Base-by-base conservation (phyloP, 371 early-diverging fungal species). In the Mortierella sp. region DNA sequence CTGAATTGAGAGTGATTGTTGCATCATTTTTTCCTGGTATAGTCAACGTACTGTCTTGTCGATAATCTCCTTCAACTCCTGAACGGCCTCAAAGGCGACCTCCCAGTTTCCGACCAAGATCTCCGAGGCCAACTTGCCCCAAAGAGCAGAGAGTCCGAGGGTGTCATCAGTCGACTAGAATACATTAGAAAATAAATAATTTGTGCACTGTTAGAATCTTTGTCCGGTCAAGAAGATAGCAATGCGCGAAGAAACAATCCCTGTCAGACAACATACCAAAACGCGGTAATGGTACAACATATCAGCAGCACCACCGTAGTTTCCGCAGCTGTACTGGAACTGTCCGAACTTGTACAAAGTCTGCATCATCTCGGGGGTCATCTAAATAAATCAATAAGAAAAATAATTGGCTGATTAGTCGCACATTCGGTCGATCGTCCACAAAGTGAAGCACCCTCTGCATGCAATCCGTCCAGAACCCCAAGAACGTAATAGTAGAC, bases 101-200 rank as follows among this genome's bases (percentile, higher is more conserved):
- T 96, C 96, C 97, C 97, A 97, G 92, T 97, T 96, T 80, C 94
- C 94, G 37, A 93, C 90, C 78, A 97, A 89, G 76, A 98, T 98
- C 77, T 98, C 98, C n/a, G 96, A 93, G 34, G 96, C 97, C 76
- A 98, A 91, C 87, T 97, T 98, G 71, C 98, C 98, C 98, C 98
- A 98, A 76, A 95, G 88, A 44, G 98, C 97, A 72, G 92, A 93
- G 63, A 95, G 87, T 78, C 93, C 93, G 45, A 90, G 89, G 74
- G 95, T 94, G 65, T 89, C 79, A 85, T 98, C 96, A 29, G 95
- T 95, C 19, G 96, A 95, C 95, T 92, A 84, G 24, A 53, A 65
- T 19, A 67, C 14, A 8, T 31, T 53, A 26, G 52, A n/a, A 44
- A 68, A 34, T 43, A 40, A 63, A 66, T 4, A 45, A 65, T 66